Base-by-base conservation (phyloP, 495 filamentous ascomycete genomes). In the Hypoxylon perforatum region DNA sequence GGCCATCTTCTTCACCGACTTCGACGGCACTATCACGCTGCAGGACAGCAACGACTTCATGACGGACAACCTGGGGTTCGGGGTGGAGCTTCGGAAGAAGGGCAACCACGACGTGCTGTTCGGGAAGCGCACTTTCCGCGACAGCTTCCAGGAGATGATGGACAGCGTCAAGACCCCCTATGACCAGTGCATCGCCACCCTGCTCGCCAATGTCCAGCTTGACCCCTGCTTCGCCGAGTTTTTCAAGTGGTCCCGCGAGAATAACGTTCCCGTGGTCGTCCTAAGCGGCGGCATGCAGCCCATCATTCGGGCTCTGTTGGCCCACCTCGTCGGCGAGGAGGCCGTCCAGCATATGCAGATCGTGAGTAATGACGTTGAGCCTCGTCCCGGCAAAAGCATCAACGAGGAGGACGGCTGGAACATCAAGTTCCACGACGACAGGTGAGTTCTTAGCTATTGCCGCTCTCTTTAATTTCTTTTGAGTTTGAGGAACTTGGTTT, bases 1-100 rank as follows among this genome's bases (percentile, higher is more conserved):
- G 75, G 88, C 89, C 81, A 95, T 98, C 77, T 96, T 98, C 83
- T 98, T 97, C 82, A 94, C 94, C 39, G 94, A 98, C 77, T 98
- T 98, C 66, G 94, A 98, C 73, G 94, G 94, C 53, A 97, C 95
- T 30, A 95, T 98, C 70, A 97, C 94, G 28, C 80, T 91, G 57
- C 85, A 91, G 67, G 93, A 97, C 79, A 94, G 90, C 86, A 97
- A 98, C 83, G 93, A 97, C 82, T 95, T 84, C 78, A 83, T 97
- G 80, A 97, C 93, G 51, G 95, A 98, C 80, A 96, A 93, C 77
- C 83, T 96, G 19, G 95, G 94, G 53, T 96, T 86, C 71, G 94
- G 94, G 45, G 63, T 75, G 5, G 83, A 82, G 60, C 84, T 85
- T 39, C 90, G 94, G 47, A 80, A 78, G 45, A 74, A 87, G 73